Evolutionary conservation across 1,284 basidiomycete genomes (phyloP).

Genomic region (Puccinia hordei): DNA sequence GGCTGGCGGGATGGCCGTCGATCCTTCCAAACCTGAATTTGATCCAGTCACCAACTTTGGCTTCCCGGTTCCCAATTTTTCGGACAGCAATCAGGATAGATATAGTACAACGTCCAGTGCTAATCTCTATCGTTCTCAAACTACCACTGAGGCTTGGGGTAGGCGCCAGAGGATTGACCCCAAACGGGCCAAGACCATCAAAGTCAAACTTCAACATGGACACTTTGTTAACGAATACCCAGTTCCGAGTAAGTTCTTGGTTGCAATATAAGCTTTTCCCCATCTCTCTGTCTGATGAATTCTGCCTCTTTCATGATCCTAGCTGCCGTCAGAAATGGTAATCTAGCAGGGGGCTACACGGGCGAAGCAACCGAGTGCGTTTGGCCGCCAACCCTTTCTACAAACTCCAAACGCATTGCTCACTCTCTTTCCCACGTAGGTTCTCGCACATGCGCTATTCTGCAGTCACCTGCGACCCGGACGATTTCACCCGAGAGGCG

Average conservation of each 20-base stretch:
- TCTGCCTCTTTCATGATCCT: background rate
- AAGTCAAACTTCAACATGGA: slow-evolving; percentile 50
- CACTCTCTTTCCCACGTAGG: background rate
- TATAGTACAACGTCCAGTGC: slow-evolving; percentile 22
- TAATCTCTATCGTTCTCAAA: slow-evolving; percentile 47
- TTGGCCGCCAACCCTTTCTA: background rate
- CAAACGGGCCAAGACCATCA: slow-evolving; percentile 50
- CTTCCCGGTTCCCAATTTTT: slow-evolving; percentile 37
- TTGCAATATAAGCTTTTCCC: background rate
- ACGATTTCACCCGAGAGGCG: slow-evolving; percentile 76
- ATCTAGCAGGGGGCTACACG: slow-evolving; percentile 40
- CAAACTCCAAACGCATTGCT: background rate
- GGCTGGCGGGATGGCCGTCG: background rate
- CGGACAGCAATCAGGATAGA: slow-evolving; percentile 9
- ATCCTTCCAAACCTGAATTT: slow-evolving; percentile 1
- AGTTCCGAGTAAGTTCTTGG: slow-evolving; percentile 34
- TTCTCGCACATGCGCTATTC: slow-evolving; percentile 51
- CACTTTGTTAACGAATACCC: slow-evolving; percentile 50
- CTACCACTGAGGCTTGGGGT: slow-evolving; percentile 50
- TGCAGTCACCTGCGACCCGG: slow-evolving; percentile 86
- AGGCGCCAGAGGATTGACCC: slow-evolving; percentile 48
- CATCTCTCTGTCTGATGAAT: background rate
- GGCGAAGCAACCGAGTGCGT: slow-evolving; percentile 46
- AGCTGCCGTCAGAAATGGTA: slow-evolving; percentile 51
- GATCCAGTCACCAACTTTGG: slow-evolving; percentile 27